Evolutionary conservation across 257 asterid genomes (phyloP).

Genomic region (Lantana camara): DNA sequence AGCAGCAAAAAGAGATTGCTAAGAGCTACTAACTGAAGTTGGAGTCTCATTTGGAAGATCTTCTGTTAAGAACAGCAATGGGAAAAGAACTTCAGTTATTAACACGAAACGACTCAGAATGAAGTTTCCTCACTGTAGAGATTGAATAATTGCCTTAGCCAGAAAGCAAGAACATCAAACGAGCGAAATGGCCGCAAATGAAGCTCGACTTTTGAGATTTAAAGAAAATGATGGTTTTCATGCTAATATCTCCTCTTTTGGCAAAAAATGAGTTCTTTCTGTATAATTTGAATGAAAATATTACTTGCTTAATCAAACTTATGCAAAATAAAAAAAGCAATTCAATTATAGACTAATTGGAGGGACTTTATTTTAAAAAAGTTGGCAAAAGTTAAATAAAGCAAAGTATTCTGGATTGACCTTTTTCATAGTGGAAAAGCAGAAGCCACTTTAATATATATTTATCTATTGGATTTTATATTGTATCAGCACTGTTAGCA

Average conservation of each 20-base stretch:
- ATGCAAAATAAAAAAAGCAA: not conserved
- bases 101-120: constrained; percentile 8
- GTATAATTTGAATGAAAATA: not conserved
- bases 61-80: constrained; percentile 9
- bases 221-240: constrained; percentile 19
- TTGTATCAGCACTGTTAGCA: constrained; percentile 6
- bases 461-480: constrained; percentile 8
- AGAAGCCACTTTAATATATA: constrained; percentile 31
- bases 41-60: constrained; percentile 48
- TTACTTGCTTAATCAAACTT: not conserved
- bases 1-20: constrained; percentile 36
- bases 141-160: constrained; percentile 21
- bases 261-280: constrained; percentile 35
- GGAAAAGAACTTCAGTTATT: not conserved
- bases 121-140: constrained; percentile 13
- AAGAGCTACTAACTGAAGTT: constrained; percentile 30
- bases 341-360: constrained; percentile 20
- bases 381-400: constrained; percentile 35
- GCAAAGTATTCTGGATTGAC: constrained; percentile 39
- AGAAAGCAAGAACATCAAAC: constrained; percentile 24
- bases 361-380: constrained; percentile 36
- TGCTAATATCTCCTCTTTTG: constrained; percentile 21
- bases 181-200: constrained; percentile 26
- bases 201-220: constrained; percentile 34
- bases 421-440: constrained; percentile 54